These are phyloP conservation scores for Mucor racemosus DNA, from an alignment of 371 early-diverging fungal species.

Conservation along the genomic window DNA sequence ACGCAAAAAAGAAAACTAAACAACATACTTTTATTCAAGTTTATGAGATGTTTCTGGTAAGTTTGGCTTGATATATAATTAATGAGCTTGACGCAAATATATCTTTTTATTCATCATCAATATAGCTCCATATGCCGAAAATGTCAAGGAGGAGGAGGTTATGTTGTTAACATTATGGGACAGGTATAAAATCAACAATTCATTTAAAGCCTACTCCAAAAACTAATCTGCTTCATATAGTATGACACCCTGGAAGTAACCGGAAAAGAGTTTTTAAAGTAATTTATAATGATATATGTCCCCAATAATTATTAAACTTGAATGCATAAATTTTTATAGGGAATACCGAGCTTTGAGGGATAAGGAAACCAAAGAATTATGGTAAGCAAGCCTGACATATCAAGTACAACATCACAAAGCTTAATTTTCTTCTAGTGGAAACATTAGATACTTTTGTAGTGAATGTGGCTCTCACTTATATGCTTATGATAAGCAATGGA, in stretches of 20 bases:
- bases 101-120: background rate
- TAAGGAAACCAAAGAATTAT: constrained; percentile 36
- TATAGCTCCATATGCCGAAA: constrained; percentile 57
- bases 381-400: constrained; percentile 27
- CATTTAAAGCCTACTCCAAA: background rate
- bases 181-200: constrained; percentile 21
- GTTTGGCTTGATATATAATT: background rate
- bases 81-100: background rate
- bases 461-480: constrained; percentile 53
- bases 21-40: constrained; percentile 22
- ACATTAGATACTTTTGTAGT: constrained; percentile 49
- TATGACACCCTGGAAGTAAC: constrained; percentile 38
- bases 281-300: background rate
- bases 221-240: constrained; percentile 23
- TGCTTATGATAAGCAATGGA: constrained; percentile 37
- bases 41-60: constrained; percentile 56
- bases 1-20: background rate
- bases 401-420: background rate
- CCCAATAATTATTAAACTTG: too few relatives aligned
- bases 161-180: constrained; percentile 52
- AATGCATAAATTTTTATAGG: constrained; percentile 14
- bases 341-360: constrained; percentile 45
- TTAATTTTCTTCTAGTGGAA: constrained; percentile 37
- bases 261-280: constrained; percentile 44
- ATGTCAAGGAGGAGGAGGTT: constrained; percentile 54